Conservation (phyloP, 805 yeast species). For the Saccharomycopsis microspora region DNA sequence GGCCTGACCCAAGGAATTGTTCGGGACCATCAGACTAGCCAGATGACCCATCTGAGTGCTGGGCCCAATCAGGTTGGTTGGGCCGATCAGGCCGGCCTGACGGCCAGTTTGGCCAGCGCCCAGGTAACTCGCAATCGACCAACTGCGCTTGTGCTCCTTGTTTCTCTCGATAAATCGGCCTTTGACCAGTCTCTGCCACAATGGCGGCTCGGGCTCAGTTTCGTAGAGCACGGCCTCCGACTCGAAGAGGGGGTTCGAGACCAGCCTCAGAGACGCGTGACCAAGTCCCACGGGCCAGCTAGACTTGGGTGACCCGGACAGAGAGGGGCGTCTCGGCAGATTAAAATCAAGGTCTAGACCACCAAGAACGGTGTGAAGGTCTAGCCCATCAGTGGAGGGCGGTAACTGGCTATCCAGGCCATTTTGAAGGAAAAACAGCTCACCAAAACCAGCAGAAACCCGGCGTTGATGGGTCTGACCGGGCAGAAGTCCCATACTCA, state of each 20-base stretch:
- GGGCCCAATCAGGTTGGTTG: too few species aligned
- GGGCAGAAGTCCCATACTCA: not conserved
- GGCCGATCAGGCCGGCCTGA: too few species aligned
- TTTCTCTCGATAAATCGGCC: slow-evolving; percentile 7
- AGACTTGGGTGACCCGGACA: not conserved
- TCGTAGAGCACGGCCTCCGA: too few species aligned
- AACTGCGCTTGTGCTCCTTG: slow-evolving; percentile 14
- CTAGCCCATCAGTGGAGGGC: not conserved
- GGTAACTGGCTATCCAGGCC: too few species aligned
- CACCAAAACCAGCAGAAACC: too few species aligned
- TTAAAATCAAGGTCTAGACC: slow-evolving; percentile 13
- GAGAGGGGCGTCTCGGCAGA: not conserved
- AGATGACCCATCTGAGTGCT: too few species aligned
- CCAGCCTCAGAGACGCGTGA: too few species aligned
- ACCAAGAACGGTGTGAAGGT: slow-evolving; percentile 11
- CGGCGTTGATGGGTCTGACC: not conserved
- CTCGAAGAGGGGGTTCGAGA: too few species aligned
- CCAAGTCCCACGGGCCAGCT: too few species aligned
- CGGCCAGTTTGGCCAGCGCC: not conserved
- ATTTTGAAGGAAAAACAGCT: too few species aligned
- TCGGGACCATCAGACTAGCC: too few species aligned
- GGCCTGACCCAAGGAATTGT: too few species aligned
- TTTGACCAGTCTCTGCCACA: slow-evolving; percentile 12
- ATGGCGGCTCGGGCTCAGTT: not conserved
- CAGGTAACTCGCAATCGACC: slow-evolving; percentile 12